Conservation (phyloP, 345 rosid genomes). For the Citrus trifoliata region DNA sequence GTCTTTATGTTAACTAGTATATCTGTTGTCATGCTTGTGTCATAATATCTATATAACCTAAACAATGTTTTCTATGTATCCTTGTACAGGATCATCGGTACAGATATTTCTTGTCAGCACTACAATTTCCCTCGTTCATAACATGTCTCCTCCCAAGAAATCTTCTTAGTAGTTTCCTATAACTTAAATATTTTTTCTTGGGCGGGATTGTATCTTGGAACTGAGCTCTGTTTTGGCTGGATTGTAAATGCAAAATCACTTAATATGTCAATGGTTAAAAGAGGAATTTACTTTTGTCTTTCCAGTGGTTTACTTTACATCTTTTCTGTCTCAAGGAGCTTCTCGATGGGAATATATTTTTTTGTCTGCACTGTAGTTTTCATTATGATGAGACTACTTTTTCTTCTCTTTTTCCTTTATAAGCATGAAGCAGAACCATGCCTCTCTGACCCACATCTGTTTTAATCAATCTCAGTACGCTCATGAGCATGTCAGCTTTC, state of each 20-base stretch:
- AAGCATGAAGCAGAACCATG: background rate
- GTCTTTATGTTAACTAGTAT: background rate
- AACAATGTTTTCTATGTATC: background rate
- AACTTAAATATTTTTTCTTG: background rate
- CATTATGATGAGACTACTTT: background rate
- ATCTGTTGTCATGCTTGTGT: background rate
- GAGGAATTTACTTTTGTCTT: background rate
- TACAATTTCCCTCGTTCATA: constrained; percentile 39
- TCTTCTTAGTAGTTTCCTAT: constrained; percentile 29
- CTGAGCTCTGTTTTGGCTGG: background rate
- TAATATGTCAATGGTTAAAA: background rate
- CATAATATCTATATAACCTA: background rate
- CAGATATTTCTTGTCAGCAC: constrained; percentile 4
- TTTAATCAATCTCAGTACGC: background rate
- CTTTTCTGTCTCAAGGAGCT: background rate
- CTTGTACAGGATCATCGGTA: constrained; percentile 3
- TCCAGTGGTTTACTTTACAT: background rate
- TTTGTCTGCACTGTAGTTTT: background rate
- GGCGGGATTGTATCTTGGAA: background rate
- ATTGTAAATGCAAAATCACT: background rate
- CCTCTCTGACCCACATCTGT: background rate
- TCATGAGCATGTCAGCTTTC: background rate
- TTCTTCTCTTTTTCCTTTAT: background rate
- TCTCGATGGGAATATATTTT: background rate
- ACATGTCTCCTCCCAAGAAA: constrained; percentile 82